Evolutionary conservation across 2,329 filamentous ascomycete species (phyloP).

Genomic region (Trichoderma sp.): DNA sequence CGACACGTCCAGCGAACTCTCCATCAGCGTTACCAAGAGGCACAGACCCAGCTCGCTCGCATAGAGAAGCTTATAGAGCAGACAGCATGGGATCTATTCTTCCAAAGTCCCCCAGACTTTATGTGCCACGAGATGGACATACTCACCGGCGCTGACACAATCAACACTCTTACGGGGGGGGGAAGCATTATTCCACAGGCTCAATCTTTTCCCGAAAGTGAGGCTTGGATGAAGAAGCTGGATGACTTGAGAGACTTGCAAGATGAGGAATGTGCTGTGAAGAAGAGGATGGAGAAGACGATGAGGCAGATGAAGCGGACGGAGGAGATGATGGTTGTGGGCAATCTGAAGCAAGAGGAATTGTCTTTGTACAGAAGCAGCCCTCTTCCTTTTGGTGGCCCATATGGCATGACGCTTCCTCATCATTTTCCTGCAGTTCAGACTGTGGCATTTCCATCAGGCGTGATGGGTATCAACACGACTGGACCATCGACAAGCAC

Average conservation of each 20-base stretch:
- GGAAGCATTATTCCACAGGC: neutral
- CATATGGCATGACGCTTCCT: neutral
- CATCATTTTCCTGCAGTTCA: neutral
- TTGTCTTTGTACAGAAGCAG: neutral
- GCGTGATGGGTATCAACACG: neutral
- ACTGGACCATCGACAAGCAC: neutral
- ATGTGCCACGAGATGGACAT: constrained; percentile 13
- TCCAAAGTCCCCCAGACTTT: constrained; percentile 14
- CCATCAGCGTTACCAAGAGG: neutral
- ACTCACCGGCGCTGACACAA: neutral
- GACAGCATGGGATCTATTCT: constrained; percentile 18
- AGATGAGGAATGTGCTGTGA: neutral
- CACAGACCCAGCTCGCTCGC: neutral
- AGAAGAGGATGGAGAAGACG: neutral
- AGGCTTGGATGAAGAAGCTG: constrained; percentile 9
- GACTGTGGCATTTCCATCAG: neutral
- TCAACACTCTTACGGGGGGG: neutral
- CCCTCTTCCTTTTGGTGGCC: neutral
- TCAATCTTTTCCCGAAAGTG: neutral
- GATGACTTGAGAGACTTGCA: neutral
- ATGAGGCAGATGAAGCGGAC: neutral
- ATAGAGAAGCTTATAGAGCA: neutral
- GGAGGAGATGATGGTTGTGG: neutral
- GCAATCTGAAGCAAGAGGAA: neutral
- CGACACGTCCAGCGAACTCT: constrained; percentile 1